A percentile compares a stretch with the other conserved stretches of the same genome.
Conservation (phyloP, 108 stramenopile species). For the Conticribra weissflogii region DNA sequence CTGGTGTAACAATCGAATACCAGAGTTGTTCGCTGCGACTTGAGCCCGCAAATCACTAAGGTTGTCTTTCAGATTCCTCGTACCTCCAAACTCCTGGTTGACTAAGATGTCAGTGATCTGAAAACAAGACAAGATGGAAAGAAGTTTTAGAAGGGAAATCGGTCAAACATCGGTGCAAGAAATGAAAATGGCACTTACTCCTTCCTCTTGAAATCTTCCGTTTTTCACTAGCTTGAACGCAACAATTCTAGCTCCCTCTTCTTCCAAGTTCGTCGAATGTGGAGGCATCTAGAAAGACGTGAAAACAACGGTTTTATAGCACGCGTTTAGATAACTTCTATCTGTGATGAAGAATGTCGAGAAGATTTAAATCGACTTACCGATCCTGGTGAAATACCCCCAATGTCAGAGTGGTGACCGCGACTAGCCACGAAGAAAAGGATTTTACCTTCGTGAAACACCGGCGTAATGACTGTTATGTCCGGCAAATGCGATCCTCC, state of each 20-base stretch:
- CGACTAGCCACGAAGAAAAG: slow-evolving; percentile 96
- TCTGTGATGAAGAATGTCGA: background rate
- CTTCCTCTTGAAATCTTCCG: slow-evolving; percentile 95
- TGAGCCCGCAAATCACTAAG: slow-evolving; percentile 96
- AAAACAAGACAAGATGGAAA: too few species aligned
- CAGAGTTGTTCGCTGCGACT: slow-evolving; percentile 97
- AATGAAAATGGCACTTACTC: too few species aligned
- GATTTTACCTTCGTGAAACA: slow-evolving; percentile 87
- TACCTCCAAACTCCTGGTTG: slow-evolving; percentile 86
- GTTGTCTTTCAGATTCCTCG: slow-evolving; percentile 94
- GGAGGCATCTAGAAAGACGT: slow-evolving; percentile 85
- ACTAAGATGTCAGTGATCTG: slow-evolving; percentile 90
- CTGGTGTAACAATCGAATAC: slow-evolving; percentile 84
- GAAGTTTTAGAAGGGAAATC: too few species aligned
- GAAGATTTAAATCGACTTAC: slow-evolving; percentile 32
- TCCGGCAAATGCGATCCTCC: slow-evolving; percentile 88
- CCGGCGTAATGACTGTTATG: slow-evolving; percentile 98
- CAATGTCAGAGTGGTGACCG: slow-evolving; percentile 98
- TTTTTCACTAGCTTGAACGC: slow-evolving; percentile 95
- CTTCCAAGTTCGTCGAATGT: slow-evolving; percentile 78
- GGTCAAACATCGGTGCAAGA: too few species aligned
- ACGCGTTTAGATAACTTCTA: background rate
- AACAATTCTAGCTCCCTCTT: slow-evolving; percentile 98
- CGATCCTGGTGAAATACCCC: slow-evolving; percentile 90
- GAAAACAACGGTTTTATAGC: background rate